Evolutionary conservation across 2,329 filamentous ascomycete species (phyloP), one percentile per base, ranked within the genome.

Genomic region (Chaetomium sp.): DNA sequence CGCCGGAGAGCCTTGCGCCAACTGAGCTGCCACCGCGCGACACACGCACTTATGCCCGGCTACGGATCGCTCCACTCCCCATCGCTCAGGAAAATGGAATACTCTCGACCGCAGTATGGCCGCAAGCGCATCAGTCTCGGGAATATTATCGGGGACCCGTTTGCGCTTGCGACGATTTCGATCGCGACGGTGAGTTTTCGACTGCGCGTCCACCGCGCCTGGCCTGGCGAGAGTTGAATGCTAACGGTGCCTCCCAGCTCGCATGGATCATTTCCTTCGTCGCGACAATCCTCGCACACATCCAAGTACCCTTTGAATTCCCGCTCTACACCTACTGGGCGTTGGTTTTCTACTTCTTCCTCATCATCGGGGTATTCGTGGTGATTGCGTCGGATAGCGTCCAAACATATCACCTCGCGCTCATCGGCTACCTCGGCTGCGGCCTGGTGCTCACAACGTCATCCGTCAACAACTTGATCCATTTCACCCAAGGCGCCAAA

Each of bases 201-300:
- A 7, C 16, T 8, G 29, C 7, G 4, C 21, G 13, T 13, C 12
- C 12, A 4, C 10, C 13, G 19, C 38, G 16, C 47, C 19, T 33
- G n/a, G 33, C n/a, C 16, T 29, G 29, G 31, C 57, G 47, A 19
- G 16, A n/a, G n/a, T n/a, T n/a, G n/a, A 31, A 21, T 51, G 55
- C 66, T 70, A 59, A 69, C 57, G 42, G 63, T 49, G 61, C 27
- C 45, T 29, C 27, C 19, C 33, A 98, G 94, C 88, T 97, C 69
- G 94, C 93, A 65, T 99, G 95, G 95, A 78, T 97, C 70, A 97
- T 99, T 74, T 87, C 92, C 54, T 96, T 98, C 77, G 85, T 98
- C 73, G 85, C 89, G 68, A 94, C 91, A 66, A 89, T 97, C 75
- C 87, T 97, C 71, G 88, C 89, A 49, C 82, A 85, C 64, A 74